Base-by-base conservation (phyloP, 352 stramenopile genomes). In the Bremia lactucae region DNA sequence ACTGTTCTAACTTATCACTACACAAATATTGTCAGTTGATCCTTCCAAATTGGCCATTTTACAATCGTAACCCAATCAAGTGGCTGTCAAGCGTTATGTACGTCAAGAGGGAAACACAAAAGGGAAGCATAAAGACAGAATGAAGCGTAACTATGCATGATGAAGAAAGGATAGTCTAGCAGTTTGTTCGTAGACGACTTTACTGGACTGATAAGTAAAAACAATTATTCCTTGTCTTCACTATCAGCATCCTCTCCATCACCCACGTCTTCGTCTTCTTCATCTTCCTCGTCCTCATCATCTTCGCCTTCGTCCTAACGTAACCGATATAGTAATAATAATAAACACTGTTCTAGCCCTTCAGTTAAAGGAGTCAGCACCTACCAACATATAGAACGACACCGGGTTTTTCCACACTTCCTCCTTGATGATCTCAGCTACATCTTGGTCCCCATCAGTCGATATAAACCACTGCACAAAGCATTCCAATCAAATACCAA, bases 11-110 rank as follows among this genome's bases (percentile, higher is more conserved):
- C 35, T 16, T 31, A 24, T 11, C 13, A 22, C 33, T 25, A 7
- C 14, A 31, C n/a, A n/a, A n/a, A n/a, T 33, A 19, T 38, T 22
- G 9, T 34, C 34, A 89, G 76, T 45, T 87, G 28, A 62, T 86
- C 42, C 52, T 92, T 24, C 79, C 79, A 0, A 76, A 92, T 55
- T 92, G 79, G 79, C 63, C 68, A 4, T 75, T 89, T 29, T 92
- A 84, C 69, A 92, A 89, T 54, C 70, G 68, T 37, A 65, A 89
- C 46, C 72, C 74, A 14, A 83, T 92, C 56, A 74, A 87, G 60
- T 92, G 79, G 79, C 56, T 73, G 35, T 45, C 76, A 13, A 87
- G 68, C 49, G 60, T 72, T 42, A 88, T 85, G 73, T 84, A 85
- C 58, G 62, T 77, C 40, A 74, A 73, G 52, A 59, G 57, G 55